Evolutionary conservation across 176 grass and related monocot genomes (phyloP).

Genomic region (Carex kokanica): DNA sequence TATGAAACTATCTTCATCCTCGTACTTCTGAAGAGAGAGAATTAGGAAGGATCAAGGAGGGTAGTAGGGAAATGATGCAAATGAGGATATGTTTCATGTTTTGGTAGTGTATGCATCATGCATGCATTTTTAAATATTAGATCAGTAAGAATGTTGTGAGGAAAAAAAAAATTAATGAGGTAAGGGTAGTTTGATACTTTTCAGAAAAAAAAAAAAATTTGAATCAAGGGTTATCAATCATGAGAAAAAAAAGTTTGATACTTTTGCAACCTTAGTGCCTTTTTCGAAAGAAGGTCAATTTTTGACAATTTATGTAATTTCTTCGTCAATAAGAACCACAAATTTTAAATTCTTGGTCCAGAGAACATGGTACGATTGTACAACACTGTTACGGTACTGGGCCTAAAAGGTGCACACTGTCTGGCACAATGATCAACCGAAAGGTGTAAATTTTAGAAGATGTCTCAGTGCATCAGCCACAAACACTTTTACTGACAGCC

Average conservation of each 20-base stretch:
- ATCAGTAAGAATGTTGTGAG: too few species aligned
- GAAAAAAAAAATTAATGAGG: too few species aligned
- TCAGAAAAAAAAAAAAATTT: too few species aligned
- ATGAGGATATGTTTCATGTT: slow-evolving; percentile 4
- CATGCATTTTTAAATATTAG: background rate
- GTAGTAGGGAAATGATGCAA: background rate
- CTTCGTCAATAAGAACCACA: slow-evolving; percentile 41
- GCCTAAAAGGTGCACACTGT: background rate
- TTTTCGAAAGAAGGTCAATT: slow-evolving; percentile 54
- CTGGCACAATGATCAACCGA: background rate
- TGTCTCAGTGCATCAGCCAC: background rate
- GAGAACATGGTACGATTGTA: background rate
- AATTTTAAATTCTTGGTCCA: background rate
- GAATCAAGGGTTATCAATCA: too few species aligned
- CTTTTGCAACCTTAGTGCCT: slow-evolving; percentile 59
- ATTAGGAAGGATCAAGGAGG: background rate
- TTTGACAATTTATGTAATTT: slow-evolving; percentile 88
- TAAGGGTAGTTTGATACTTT: too few species aligned
- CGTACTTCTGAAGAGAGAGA: background rate
- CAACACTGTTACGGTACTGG: background rate
- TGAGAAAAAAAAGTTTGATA: background rate
- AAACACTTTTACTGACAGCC: too few species aligned
- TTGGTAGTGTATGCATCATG: background rate
- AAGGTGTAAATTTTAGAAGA: background rate
- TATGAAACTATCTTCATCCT: background rate